phyloP scores from a whole-genome alignment of 2,329 filamentous ascomycete genomes.

The Cladosporium sp. region DNA sequence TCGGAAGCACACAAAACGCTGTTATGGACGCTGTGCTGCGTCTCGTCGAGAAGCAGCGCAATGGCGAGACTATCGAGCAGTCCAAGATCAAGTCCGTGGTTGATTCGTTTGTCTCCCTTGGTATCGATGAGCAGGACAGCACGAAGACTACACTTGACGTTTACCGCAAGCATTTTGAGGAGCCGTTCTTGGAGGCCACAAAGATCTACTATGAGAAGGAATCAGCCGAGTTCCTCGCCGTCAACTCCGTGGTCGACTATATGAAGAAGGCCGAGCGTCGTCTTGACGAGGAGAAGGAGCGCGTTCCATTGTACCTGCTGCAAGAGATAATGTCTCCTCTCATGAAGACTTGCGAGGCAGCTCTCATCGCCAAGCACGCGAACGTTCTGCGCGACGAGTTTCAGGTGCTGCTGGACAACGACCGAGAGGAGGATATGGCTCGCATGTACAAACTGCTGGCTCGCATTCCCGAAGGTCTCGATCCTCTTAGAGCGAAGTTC shows the following conservation, averaged over 20 bases:
- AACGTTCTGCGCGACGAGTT: constrained; percentile 88
- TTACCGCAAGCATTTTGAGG: constrained; percentile 88
- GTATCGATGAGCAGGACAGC: constrained; percentile 86
- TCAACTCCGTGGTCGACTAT: constrained; percentile 97
- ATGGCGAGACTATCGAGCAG: constrained; percentile 96
- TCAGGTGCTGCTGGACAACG: constrained; percentile 85
- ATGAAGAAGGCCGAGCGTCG: constrained; percentile 98
- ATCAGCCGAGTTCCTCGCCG: constrained; percentile 88
- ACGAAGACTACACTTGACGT: constrained; percentile 94
- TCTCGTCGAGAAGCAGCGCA: constrained; percentile 93
- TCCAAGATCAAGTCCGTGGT: constrained; percentile 95
- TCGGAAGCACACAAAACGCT: constrained; percentile 73
- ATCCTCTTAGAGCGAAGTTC: constrained; percentile 80
- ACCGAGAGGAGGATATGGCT: constrained; percentile 90
- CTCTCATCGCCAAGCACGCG: constrained; percentile 85
- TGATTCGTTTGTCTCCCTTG: constrained; percentile 89
- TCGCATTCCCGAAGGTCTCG: constrained; percentile 83
- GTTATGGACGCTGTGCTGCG: constrained; percentile 95
- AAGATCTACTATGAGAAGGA: constrained; percentile 83
- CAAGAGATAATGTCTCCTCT: constrained; percentile 79
- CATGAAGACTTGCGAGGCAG: constrained; percentile 82
- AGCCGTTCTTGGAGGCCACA: constrained; percentile 83
- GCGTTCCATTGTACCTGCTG: constrained; percentile 86
- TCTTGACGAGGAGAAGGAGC: constrained; percentile 87
- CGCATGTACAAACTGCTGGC: constrained; percentile 92